These are phyloP conservation scores for Rhodamnia rubescens DNA, from an alignment of 345 rosid genomes.

Conservation along the genomic window DNA sequence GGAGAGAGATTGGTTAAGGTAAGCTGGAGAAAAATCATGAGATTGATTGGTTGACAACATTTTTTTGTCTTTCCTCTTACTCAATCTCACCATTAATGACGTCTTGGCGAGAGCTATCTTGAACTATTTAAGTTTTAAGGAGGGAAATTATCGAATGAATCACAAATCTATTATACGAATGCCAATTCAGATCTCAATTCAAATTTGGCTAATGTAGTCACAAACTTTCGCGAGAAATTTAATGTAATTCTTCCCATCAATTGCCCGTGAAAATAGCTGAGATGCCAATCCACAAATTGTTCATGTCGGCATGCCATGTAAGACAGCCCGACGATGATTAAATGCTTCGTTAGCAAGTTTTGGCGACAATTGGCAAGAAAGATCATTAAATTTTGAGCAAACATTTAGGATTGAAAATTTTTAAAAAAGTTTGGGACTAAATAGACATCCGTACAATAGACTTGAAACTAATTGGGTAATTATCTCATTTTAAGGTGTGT, in stretches of 20 bases:
- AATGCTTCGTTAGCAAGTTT: background rate
- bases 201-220: background rate
- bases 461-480: background rate
- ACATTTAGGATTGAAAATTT: background rate
- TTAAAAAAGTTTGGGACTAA: background rate
- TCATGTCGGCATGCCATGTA: background rate
- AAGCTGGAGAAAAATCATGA: background rate
- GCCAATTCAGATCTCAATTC: background rate
- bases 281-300: background rate
- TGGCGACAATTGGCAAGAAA: accelerated
- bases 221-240: background rate
- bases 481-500: background rate
- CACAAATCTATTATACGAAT: background rate
- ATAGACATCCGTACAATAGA: too few relatives aligned
- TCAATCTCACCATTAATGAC: background rate
- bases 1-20: background rate
- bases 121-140: background rate
- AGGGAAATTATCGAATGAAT: background rate
- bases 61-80: background rate
- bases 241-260: accelerated
- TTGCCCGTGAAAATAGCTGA: too few relatives aligned
- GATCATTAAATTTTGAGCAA: background rate
- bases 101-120: background rate
- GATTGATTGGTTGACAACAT: background rate
- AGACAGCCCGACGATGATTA: background rate